A percentile compares a stretch with the other conserved stretches of the same genome.
Conservation (phyloP, 169 alveolate genomes). For the Besnoitia besnoiti region DNA sequence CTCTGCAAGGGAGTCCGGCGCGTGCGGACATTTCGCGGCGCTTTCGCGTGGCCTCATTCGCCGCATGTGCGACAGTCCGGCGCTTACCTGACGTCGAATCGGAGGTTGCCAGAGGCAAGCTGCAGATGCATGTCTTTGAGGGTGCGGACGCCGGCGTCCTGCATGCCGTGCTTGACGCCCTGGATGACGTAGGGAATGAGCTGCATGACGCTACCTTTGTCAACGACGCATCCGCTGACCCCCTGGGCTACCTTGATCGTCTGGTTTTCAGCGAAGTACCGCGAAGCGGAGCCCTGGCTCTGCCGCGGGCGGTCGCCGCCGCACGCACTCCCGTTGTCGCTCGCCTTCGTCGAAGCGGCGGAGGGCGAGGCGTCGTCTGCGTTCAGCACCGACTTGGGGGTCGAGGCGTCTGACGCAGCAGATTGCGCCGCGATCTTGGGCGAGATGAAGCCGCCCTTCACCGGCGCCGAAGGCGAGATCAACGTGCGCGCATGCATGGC, state of each 20-base stretch:
- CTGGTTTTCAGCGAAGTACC: slow-evolving; percentile 77
- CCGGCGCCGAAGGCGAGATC: background rate
- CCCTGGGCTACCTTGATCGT: slow-evolving; percentile 86
- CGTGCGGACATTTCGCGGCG: no score
- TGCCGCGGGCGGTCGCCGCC: background rate
- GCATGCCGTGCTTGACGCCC: slow-evolving; percentile 74
- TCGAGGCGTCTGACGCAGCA: background rate
- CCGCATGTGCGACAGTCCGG: no score
- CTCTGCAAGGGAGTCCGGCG: no score
- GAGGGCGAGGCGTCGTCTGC: background rate
- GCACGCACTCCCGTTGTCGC: background rate
- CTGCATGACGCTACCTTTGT: slow-evolving; percentile 85
- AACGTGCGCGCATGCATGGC: slow-evolving; percentile 65
- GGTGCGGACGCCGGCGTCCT: slow-evolving; percentile 65
- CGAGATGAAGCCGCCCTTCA: background rate
- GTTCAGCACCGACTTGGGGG: background rate
- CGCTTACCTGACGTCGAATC: slow-evolving; percentile 69
- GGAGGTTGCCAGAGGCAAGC: slow-evolving; percentile 59
- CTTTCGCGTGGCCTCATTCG: no score
- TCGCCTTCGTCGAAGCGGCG: background rate
- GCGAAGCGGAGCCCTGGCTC: slow-evolving; percentile 76
- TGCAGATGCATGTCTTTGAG: slow-evolving; percentile 54
- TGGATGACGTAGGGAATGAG: slow-evolving; percentile 85
- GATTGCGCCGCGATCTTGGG: background rate
- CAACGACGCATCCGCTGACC: slow-evolving; percentile 87